Percentiles rank a stretch among this genome's conserved stretches.
Conservation (phyloP, 371 early-diverging fungal species). For the Mortierella sp. region DNA sequence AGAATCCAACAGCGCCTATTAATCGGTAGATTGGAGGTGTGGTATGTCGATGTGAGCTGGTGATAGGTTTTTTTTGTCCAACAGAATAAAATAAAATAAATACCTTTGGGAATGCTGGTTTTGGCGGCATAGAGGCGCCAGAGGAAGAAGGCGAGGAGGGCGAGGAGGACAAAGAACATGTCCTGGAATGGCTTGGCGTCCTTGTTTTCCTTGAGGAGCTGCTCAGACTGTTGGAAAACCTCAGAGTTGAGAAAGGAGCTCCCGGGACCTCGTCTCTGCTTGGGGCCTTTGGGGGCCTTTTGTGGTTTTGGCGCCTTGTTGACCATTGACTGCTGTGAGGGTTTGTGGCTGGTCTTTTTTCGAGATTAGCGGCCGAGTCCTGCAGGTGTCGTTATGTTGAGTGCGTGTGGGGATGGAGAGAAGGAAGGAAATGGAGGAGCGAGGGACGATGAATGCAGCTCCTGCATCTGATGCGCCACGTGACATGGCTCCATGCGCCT, state of each 20-base stretch:
- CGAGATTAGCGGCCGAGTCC: no score
- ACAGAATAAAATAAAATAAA: neutral
- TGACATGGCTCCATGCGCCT: no score
- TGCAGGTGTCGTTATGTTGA: no score
- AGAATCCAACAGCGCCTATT: constrained; percentile 22
- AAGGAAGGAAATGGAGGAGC: neutral
- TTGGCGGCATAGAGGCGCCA: constrained; percentile 13
- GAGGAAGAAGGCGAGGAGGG: neutral
- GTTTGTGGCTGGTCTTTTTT: neutral
- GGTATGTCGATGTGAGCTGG: neutral
- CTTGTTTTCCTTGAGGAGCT: constrained; percentile 18
- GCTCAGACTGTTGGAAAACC: constrained; percentile 14
- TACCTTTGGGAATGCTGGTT: neutral
- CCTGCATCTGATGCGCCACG: no score
- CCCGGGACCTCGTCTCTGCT: neutral
- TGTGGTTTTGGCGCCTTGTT: constrained; percentile 18
- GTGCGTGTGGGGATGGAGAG: no score
- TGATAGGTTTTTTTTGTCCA: neutral
- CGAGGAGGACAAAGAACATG: neutral
- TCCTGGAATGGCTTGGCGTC: constrained; percentile 13
- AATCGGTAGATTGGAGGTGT: neutral
- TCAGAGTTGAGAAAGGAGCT: constrained; percentile 13
- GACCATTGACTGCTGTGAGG: neutral
- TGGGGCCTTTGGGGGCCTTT: constrained; percentile 9
- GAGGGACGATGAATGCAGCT: no score